phyloP scores from a whole-genome alignment of 768 basidiomycete species.

The Auriscalpium vulgare region DNA sequence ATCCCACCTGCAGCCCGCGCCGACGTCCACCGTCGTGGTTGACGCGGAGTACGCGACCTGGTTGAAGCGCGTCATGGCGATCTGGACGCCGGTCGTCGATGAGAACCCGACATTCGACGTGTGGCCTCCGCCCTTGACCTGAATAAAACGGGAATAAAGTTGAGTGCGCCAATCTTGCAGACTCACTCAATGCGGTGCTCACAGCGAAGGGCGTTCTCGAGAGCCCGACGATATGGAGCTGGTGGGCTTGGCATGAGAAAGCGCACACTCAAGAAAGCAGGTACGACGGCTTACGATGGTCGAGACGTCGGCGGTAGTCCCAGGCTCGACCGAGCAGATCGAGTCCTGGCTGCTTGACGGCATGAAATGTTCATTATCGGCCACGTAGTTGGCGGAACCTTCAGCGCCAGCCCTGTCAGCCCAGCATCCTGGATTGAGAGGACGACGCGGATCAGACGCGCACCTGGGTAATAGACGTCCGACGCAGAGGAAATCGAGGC shows the following conservation, averaged over 20 bases:
- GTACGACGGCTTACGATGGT: not conserved
- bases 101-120: slow-evolving; percentile 17
- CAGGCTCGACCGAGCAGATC: slow-evolving; percentile 2
- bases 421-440: no score
- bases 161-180: not conserved
- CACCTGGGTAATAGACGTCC: not conserved
- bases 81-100: slow-evolving; percentile 21
- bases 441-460: not conserved
- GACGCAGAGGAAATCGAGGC: not conserved
- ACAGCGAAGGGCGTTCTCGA: slow-evolving; percentile 9
- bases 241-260: not conserved
- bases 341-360: slow-evolving; percentile 1
- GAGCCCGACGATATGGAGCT: slow-evolving; percentile 1
- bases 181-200: not conserved
- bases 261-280: not conserved
- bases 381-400: not conserved
- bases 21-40: slow-evolving; percentile 10
- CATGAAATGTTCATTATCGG: not conserved
- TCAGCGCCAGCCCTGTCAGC: no score
- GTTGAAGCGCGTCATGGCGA: slow-evolving; percentile 19
- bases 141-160: not conserved
- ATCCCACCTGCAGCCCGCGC: slow-evolving; percentile 21
- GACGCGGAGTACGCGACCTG: not conserved
- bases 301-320: not conserved
- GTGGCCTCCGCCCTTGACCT: slow-evolving; percentile 22